phyloP scores from a whole-genome alignment of 805 yeast species.

The Ogataea trehalophila region DNA sequence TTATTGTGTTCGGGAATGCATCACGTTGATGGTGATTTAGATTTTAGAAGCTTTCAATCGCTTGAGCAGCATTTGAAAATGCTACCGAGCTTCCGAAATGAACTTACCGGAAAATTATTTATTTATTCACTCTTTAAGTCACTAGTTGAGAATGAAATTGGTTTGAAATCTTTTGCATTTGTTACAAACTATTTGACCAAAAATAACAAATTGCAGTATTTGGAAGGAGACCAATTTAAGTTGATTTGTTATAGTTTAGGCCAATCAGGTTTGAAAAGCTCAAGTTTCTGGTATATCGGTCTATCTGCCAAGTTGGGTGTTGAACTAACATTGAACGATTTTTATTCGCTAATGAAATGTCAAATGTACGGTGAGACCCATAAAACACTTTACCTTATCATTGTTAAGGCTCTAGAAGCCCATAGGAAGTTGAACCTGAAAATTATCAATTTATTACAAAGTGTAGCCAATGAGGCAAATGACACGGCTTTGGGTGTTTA shows the following conservation, averaged over 20 bases:
- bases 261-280: conserved; percentile 16
- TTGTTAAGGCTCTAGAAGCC: conserved; percentile 7
- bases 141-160: conserved; percentile 10
- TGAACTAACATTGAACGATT: conserved; percentile 10
- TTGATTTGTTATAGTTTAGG: conserved; percentile 16
- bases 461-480: conserved; percentile 5
- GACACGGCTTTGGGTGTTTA: conserved; percentile 11
- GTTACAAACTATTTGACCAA: too few relatives aligned
- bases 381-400: conserved; percentile 19
- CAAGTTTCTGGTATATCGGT: conserved; percentile 11
- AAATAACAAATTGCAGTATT: neutral
- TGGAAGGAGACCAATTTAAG: conserved; percentile 12
- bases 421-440: conserved; percentile 4
- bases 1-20: too few relatives aligned
- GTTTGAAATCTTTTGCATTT: conserved; percentile 14
- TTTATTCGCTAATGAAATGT: conserved; percentile 12
- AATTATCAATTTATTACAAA: conserved; percentile 3
- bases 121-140: conserved; percentile 18
- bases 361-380: conserved; percentile 24
- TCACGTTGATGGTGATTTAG: too few relatives aligned
- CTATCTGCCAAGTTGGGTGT: conserved; percentile 6
- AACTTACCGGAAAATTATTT: conserved; percentile 4
- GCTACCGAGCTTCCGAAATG: too few relatives aligned
- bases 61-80: too few relatives aligned
- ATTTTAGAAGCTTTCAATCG: too few relatives aligned